Evolutionary conservation across 2,329 filamentous ascomycete species (phyloP).

Genomic region (Sclerotinia trifoliorum): DNA sequence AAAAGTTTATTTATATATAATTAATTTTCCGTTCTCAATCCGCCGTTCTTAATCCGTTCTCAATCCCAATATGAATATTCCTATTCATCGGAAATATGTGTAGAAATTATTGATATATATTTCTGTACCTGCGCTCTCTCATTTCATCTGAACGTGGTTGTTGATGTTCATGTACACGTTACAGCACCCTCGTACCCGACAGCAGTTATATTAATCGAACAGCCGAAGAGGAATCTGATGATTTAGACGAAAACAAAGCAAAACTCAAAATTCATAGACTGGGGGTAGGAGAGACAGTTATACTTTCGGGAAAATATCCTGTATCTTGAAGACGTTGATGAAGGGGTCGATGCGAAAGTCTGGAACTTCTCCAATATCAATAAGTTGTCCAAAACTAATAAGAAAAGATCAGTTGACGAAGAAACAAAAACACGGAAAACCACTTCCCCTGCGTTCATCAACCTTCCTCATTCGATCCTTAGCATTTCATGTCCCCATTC

Average conservation of each 20-base stretch:
- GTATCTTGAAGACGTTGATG: background rate
- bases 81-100: background rate
- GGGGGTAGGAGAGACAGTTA: background rate
- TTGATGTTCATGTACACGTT: conserved; percentile 15
- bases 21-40: background rate
- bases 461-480: conserved; percentile 3
- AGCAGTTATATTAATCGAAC: background rate
- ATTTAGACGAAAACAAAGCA: background rate
- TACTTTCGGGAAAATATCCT: background rate
- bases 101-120: background rate
- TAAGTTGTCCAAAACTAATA: background rate
- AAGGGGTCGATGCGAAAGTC: conserved; percentile 12
- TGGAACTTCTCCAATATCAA: background rate
- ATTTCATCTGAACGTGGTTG: background rate
- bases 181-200: background rate
- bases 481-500: background rate
- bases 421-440: background rate
- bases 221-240: background rate
- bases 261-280: background rate
- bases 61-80: background rate
- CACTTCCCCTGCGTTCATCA: background rate
- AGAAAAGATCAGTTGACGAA: background rate
- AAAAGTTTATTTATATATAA: background rate
- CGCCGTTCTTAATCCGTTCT: background rate
- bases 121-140: background rate